Conservation (phyloP, 2,329 filamentous ascomycete species). For the Fusarium lateritium region DNA sequence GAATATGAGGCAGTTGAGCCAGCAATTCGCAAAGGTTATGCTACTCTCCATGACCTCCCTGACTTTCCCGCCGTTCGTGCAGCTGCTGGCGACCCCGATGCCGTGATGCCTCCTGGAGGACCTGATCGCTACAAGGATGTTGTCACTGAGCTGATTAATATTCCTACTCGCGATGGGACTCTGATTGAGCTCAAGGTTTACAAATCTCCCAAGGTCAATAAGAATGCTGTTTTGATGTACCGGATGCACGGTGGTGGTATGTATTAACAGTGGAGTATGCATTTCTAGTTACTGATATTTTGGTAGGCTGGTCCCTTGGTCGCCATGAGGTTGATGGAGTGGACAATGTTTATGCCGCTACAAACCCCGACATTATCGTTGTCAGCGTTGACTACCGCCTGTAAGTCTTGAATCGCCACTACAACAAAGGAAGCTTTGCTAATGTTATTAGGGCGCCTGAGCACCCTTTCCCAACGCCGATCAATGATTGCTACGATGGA, state of each 20-base stretch:
- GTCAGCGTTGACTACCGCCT: conserved; percentile 45
- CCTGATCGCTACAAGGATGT: conserved; percentile 37
- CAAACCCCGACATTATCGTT: conserved; percentile 34
- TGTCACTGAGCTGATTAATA: conserved; percentile 26
- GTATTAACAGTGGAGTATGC: not conserved
- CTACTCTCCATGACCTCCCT: not conserved
- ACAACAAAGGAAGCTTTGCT: fast-evolving
- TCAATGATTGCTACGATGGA: conserved; percentile 45
- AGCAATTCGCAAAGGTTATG: conserved; percentile 1
- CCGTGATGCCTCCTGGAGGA: conserved; percentile 34
- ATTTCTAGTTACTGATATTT: too few relatives aligned
- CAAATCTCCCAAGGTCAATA: conserved; percentile 15
- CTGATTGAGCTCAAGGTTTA: conserved; percentile 43
- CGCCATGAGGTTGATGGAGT: conserved; percentile 44
- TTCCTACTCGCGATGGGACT: conserved; percentile 37
- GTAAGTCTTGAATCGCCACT: conserved; percentile 1
- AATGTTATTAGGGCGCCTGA: conserved; percentile 37
- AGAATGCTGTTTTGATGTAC: conserved; percentile 41
- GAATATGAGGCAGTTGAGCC: conserved; percentile 19
- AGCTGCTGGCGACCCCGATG: conserved; percentile 26
- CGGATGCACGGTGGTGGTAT: conserved; percentile 48
- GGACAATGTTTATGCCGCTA: conserved; percentile 44
- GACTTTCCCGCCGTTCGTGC: conserved; percentile 21
- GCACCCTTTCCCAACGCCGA: conserved; percentile 38
- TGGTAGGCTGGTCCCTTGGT: conserved; percentile 43